Percentiles rank a stretch among this genome's conserved stretches.
phyloP scores from a whole-genome alignment of 2,329 filamentous ascomycete genomes.

The Xylariales sp. region DNA sequence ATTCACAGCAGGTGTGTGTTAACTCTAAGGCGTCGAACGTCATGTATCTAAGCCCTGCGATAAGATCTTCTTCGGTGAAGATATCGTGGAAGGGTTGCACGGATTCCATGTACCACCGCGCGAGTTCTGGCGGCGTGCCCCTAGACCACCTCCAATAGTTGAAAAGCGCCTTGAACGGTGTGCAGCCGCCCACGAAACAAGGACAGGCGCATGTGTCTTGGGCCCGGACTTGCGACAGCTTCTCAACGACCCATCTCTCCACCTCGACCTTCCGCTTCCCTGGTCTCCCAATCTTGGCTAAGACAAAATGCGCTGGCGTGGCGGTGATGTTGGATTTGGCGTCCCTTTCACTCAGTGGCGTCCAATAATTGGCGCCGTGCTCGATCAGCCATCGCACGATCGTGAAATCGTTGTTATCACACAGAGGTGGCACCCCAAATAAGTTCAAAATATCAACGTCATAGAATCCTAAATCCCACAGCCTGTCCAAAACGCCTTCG shows the following conservation, averaged over 20 bases:
- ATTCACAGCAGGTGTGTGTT: slow-evolving; percentile 22
- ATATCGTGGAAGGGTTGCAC: neutral
- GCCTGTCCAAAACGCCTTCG: neutral
- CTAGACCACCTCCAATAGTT: neutral
- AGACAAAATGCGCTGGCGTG: slow-evolving; percentile 17
- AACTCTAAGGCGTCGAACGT: slow-evolving; percentile 25
- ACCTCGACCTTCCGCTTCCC: neutral
- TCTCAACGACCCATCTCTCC: neutral
- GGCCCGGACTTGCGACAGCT: slow-evolving; percentile 5
- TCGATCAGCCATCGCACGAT: slow-evolving; percentile 19
- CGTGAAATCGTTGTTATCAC: neutral
- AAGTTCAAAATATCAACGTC: neutral
- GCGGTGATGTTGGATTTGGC: neutral
- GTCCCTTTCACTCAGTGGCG: slow-evolving; percentile 5
- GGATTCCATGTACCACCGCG: neutral
- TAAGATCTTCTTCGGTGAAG: neutral
- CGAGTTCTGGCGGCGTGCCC: neutral
- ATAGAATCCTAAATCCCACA: slow-evolving; percentile 21
- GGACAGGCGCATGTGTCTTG: slow-evolving; percentile 10
- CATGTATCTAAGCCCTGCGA: neutral
- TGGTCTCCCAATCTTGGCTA: neutral
- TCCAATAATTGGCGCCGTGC: slow-evolving; percentile 29
- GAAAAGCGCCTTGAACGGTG: neutral
- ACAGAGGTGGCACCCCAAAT: neutral
- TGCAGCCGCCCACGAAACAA: slow-evolving; percentile 15